A percentile compares a stretch with the other conserved stretches of the same genome.
phyloP scores from a whole-genome alignment of 2,329 filamentous ascomycete genomes.

The Calonectria pauciramosa region DNA sequence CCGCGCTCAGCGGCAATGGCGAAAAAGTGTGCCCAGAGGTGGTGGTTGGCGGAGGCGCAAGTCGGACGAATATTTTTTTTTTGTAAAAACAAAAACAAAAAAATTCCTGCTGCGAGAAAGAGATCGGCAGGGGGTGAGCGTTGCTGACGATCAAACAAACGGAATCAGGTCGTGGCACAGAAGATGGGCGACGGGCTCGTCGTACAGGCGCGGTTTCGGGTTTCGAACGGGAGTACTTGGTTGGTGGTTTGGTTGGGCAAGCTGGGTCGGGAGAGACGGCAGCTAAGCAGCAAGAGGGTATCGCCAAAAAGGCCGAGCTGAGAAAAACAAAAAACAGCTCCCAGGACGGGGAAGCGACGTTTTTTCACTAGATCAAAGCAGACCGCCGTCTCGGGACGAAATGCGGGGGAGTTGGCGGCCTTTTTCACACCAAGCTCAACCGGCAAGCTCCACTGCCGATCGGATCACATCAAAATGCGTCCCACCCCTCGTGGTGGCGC shows the following conservation, averaged over 20 bases:
- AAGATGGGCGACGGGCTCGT: not conserved
- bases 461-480: slow-evolving; percentile 39
- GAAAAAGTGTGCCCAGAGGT: slow-evolving; percentile 12
- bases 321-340: slow-evolving; percentile 9
- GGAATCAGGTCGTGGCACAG: not conserved
- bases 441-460: slow-evolving; percentile 45
- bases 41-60: not conserved
- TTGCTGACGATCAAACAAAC: not conserved
- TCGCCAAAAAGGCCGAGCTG: not conserved
- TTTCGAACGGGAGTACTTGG: slow-evolving; percentile 60
- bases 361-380: slow-evolving; percentile 25
- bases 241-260: slow-evolving; percentile 62
- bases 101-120: not conserved
- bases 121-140: slow-evolving; percentile 12
- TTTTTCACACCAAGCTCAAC: slow-evolving; percentile 35
- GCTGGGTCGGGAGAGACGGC: not conserved
- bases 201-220: slow-evolving; percentile 31
- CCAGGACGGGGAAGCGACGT: slow-evolving; percentile 11
- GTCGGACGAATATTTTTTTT: not conserved
- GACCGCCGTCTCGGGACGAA: slow-evolving; percentile 35
- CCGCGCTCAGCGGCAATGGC: slow-evolving; percentile 25
- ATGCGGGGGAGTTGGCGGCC: slow-evolving; percentile 43
- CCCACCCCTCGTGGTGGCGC: slow-evolving; percentile 40
- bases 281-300: not conserved
- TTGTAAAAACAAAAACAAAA: not conserved